Evolutionary conservation across 768 basidiomycete species (phyloP).

Genomic region (Mycena venus): DNA sequence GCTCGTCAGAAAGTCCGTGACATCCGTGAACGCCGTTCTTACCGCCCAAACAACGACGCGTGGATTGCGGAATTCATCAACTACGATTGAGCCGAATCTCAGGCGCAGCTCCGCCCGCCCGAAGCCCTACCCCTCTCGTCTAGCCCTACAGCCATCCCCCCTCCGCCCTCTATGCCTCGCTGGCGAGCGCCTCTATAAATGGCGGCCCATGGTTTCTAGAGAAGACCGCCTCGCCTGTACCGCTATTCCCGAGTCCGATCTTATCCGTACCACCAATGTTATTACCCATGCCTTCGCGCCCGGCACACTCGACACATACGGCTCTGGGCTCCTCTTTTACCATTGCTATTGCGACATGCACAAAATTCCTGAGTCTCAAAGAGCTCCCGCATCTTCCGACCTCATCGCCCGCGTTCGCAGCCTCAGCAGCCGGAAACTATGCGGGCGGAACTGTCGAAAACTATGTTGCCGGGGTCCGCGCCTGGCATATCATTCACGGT

Average conservation of each 20-base stretch:
- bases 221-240: background rate
- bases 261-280: background rate
- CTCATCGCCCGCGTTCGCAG: background rate
- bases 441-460: background rate
- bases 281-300: conserved; percentile 17
- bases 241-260: background rate
- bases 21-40: background rate
- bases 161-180: conserved; percentile 7
- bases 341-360: conserved; percentile 41
- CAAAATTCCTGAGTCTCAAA: background rate
- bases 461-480: background rate
- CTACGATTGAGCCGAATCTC: background rate
- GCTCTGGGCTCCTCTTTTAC: conserved; percentile 40
- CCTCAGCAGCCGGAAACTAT: background rate
- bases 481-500: conserved; percentile 12
- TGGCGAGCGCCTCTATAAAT: conserved; percentile 1
- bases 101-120: background rate
- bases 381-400: background rate
- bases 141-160: background rate
- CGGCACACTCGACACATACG: conserved; percentile 36
- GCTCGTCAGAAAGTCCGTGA: conserved; percentile 36
- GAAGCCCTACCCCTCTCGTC: background rate
- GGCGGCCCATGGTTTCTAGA: background rate
- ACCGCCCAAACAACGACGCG: background rate
- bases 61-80: background rate